These are phyloP conservation scores for Aspergillus persii DNA, from an alignment of 2,329 filamentous ascomycete species.

Conservation along the genomic window DNA sequence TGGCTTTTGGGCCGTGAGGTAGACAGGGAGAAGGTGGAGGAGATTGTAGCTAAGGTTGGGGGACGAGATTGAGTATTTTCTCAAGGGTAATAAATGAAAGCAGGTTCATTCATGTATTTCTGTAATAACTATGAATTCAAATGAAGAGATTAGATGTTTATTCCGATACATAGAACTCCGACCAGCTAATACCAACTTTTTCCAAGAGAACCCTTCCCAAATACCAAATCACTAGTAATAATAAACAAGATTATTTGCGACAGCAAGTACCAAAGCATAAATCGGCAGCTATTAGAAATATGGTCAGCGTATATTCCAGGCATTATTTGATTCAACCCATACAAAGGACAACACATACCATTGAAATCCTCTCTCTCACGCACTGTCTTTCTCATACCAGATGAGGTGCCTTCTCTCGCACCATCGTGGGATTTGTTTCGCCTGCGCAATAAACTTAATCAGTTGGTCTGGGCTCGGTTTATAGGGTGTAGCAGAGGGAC, in stretches of 20 bases:
- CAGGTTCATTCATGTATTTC: too few relatives aligned
- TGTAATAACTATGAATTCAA: too few relatives aligned
- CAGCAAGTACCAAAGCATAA: conserved; percentile 15
- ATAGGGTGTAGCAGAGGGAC: neutral
- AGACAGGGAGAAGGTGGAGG: neutral
- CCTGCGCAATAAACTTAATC: neutral
- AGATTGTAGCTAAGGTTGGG: neutral
- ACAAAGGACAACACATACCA: neutral
- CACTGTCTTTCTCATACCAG: neutral
- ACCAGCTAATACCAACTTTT: neutral
- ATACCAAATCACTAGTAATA: too few relatives aligned
- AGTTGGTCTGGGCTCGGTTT: neutral
- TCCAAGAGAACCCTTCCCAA: neutral
- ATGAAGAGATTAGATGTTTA: too few relatives aligned
- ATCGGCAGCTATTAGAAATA: conserved; percentile 3
- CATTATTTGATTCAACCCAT: too few relatives aligned
- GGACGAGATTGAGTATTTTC: too few relatives aligned
- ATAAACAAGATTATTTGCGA: conserved; percentile 2
- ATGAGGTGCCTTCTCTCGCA: neutral
- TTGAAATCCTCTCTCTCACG: conserved; percentile 1
- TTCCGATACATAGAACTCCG: too few relatives aligned
- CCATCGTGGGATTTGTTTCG: neutral
- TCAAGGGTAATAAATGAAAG: too few relatives aligned
- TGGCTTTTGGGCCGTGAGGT: conserved; percentile 11
- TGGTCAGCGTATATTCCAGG: neutral